phyloP scores from a whole-genome alignment of 805 yeast genomes.

The Ogataea trehaloabstinens region DNA sequence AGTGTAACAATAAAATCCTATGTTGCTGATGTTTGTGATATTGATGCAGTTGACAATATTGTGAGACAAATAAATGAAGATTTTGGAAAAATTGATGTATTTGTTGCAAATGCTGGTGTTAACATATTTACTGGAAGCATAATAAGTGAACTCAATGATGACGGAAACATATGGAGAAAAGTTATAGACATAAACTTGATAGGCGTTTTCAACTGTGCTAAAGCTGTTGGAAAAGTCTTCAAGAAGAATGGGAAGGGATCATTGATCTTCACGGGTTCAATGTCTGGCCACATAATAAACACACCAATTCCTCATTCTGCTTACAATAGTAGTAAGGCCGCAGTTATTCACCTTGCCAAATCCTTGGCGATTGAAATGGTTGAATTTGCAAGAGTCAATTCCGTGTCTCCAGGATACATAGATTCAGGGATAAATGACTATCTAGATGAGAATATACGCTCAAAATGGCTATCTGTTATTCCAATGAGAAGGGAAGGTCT shows the following conservation, averaged over 20 bases:
- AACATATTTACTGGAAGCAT: slow-evolving; percentile 23
- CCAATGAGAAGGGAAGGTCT: slow-evolving; percentile 44
- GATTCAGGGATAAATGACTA: no score
- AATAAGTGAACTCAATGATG: slow-evolving; percentile 21
- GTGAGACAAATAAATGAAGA: slow-evolving; percentile 33
- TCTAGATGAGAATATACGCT: slow-evolving; percentile 21
- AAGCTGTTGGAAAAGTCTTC: slow-evolving; percentile 46
- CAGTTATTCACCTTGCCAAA: slow-evolving; percentile 45
- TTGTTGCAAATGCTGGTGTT: slow-evolving; percentile 44
- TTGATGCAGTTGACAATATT: slow-evolving; percentile 29
- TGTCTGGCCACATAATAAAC: slow-evolving; percentile 55
- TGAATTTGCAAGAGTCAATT: slow-evolving; percentile 49
- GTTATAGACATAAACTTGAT: slow-evolving; percentile 49
- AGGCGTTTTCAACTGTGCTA: slow-evolving; percentile 51
- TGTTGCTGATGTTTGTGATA: slow-evolving; percentile 31
- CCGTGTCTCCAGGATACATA: slow-evolving; percentile 50
- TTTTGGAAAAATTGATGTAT: slow-evolving; percentile 41
- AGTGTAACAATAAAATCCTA: slow-evolving; percentile 20
- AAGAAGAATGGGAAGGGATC: slow-evolving; percentile 47
- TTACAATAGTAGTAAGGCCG: slow-evolving; percentile 51
- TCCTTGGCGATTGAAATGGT: slow-evolving; percentile 49
- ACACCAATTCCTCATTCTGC: slow-evolving; percentile 51
- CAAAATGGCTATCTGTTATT: slow-evolving; percentile 24
- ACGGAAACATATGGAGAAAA: slow-evolving; percentile 39
- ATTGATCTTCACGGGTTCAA: slow-evolving; percentile 51